phyloP scores from a whole-genome alignment of 768 basidiomycete species.

The Amanita pseudoporphyria region DNA sequence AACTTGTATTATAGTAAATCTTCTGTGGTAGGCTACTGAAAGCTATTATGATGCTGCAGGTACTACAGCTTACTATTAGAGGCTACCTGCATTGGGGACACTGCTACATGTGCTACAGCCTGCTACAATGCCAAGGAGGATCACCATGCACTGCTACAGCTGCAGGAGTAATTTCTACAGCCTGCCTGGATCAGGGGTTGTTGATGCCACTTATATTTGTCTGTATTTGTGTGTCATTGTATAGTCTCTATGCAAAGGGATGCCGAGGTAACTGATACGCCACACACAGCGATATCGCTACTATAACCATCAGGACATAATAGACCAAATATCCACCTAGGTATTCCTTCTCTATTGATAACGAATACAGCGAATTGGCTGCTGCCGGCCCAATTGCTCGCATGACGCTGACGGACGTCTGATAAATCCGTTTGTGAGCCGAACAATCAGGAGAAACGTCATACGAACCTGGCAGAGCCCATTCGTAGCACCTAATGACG shows the following conservation, averaged over 20 bases:
- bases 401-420: conserved; percentile 29
- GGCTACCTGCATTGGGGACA: no score
- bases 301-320: conserved; percentile 23
- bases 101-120: no score
- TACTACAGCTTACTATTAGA: no score
- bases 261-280: conserved; percentile 25
- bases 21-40: no score
- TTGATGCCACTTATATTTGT: no score
- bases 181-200: no score
- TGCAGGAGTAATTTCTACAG: no score
- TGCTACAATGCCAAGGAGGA: no score
- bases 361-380: conserved; percentile 56
- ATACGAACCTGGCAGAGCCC: conserved; percentile 40
- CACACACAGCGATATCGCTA: conserved; percentile 20
- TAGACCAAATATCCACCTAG: conserved; percentile 53
- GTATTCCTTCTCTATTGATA: conserved; percentile 45
- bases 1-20: no score
- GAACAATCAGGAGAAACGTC: conserved; percentile 4
- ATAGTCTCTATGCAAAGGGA: conserved; percentile 9
- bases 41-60: no score
- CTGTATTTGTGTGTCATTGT: not conserved
- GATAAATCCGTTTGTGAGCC: conserved; percentile 2
- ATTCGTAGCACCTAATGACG: conserved; percentile 62
- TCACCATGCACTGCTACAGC: no score
- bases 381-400: conserved; percentile 45